phyloP scores from a whole-genome alignment of 2,329 filamentous ascomycete genomes.

The Huntiella bhutanensis region DNA sequence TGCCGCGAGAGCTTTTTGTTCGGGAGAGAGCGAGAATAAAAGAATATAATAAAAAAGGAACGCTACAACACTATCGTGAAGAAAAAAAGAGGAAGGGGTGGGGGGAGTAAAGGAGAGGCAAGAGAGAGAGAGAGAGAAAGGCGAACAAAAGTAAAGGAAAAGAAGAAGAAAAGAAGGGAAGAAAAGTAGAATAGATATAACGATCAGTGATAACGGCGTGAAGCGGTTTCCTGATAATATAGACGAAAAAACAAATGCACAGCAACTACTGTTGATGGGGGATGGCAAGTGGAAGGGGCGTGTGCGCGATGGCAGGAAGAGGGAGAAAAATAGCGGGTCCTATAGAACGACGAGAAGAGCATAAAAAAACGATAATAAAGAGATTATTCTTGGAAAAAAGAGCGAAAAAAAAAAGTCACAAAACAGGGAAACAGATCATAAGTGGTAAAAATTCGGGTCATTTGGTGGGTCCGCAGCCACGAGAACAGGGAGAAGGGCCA shows the following conservation, averaged over 20 bases:
- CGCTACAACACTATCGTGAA: constrained; percentile 1
- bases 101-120: constrained; percentile 1
- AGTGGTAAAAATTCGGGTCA: neutral
- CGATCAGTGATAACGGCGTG: constrained; percentile 14
- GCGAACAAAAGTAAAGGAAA: constrained; percentile 16
- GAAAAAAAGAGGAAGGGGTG: too few species aligned
- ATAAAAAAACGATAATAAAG: too few species aligned
- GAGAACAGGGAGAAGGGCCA: too few species aligned
- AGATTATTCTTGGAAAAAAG: neutral
- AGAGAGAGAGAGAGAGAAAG: constrained; percentile 1
- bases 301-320: neutral
- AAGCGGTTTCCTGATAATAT: constrained; percentile 7
- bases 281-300: constrained; percentile 1
- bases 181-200: constrained; percentile 12
- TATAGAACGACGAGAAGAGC: too few species aligned
- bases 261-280: neutral
- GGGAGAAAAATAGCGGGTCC: neutral
- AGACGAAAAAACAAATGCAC: constrained; percentile 3
- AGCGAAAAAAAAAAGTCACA: neutral
- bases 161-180: constrained; percentile 14
- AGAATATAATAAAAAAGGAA: constrained; percentile 15
- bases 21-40: constrained; percentile 11
- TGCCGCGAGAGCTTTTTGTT: too few species aligned
- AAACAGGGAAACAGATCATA: too few species aligned
- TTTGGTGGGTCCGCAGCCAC: too few species aligned